phyloP scores from a whole-genome alignment of 1,284 basidiomycete genomes.

The Malassezia psittaci region DNA sequence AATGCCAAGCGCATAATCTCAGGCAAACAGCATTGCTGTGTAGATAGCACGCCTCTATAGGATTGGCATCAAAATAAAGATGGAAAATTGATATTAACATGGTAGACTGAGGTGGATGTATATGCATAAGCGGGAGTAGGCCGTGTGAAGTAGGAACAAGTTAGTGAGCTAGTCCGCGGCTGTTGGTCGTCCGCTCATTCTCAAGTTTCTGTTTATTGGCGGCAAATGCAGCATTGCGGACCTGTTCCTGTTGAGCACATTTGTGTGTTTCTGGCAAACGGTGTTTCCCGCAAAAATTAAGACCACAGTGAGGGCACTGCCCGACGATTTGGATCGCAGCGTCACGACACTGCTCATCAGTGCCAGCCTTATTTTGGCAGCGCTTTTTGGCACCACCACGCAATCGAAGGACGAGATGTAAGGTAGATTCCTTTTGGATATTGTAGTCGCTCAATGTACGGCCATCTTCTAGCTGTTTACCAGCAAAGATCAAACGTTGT shows the following conservation, averaged over 20 bases:
- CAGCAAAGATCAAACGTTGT: conserved; percentile 94
- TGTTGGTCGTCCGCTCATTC: conserved; percentile 37
- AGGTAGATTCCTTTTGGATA: conserved; percentile 59
- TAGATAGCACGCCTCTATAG: no score
- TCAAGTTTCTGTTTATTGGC: conserved; percentile 47
- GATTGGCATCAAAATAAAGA: no score
- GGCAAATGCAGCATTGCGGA: conserved; percentile 41
- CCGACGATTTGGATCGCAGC: conserved; percentile 46
- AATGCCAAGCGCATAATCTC: no score
- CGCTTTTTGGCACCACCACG: conserved; percentile 44
- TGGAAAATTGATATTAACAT: no score
- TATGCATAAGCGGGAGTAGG: no score
- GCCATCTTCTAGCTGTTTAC: conserved; percentile 71
- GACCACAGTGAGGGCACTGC: conserved; percentile 45
- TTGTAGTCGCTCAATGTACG: conserved; percentile 57
- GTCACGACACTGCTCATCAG: conserved; percentile 42
- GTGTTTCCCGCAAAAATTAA: conserved; percentile 44
- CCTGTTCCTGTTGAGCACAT: conserved; percentile 39
- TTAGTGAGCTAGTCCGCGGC: conserved; percentile 43
- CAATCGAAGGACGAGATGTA: conserved; percentile 44
- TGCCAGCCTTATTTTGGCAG: conserved; percentile 40
- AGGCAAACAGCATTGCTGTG: no score
- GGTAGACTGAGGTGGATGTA: no score
- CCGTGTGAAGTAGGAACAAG: not conserved
- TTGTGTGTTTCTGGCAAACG: conserved; percentile 44